Percentiles rank a stretch among this genome's conserved stretches.
phyloP scores from a whole-genome alignment of 2,329 filamentous ascomycete species.

The Gaeumannomyces tritici region DNA sequence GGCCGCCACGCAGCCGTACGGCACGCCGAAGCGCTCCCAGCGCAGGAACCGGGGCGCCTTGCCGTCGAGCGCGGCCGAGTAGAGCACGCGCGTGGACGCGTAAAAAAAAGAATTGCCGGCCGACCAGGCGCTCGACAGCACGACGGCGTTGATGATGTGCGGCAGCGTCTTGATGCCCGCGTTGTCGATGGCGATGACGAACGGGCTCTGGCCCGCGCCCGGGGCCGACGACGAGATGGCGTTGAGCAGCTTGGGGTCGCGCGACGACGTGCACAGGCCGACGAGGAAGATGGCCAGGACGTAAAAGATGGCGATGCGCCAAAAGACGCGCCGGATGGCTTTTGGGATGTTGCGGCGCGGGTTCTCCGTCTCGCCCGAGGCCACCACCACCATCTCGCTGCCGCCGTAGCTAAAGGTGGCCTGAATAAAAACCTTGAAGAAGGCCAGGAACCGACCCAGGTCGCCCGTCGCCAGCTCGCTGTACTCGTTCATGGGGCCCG shows the following conservation, averaged over 20 bases:
- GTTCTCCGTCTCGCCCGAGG: slow-evolving; percentile 10
- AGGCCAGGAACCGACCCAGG: slow-evolving; percentile 29
- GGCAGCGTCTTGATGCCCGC: slow-evolving; percentile 52
- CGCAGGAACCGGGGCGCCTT: slow-evolving; percentile 37
- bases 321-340: slow-evolving; percentile 16
- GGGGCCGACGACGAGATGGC: slow-evolving; percentile 16
- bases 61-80: slow-evolving; percentile 36
- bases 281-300: slow-evolving; percentile 18
- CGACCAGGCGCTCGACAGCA: slow-evolving; percentile 34
- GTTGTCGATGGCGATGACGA: slow-evolving; percentile 51
- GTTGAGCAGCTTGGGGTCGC: slow-evolving; percentile 19
- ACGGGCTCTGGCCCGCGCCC: slow-evolving; percentile 17
- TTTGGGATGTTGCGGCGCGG: slow-evolving; percentile 11
- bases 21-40: slow-evolving; percentile 35
- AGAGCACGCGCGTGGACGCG: slow-evolving; percentile 25
- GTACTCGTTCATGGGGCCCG: slow-evolving; percentile 32
- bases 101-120: slow-evolving; percentile 23
- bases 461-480: slow-evolving; percentile 20
- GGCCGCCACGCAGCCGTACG: slow-evolving; percentile 22
- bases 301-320: slow-evolving; percentile 21
- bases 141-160: slow-evolving; percentile 58
- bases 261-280: slow-evolving; percentile 18
- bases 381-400: slow-evolving; percentile 9
- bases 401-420: slow-evolving; percentile 8
- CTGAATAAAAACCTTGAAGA: slow-evolving; percentile 32